Evolutionary conservation across 306 rosid species (phyloP), one percentile per base, ranked within the genome.

Genomic region (Acacia confusa): DNA sequence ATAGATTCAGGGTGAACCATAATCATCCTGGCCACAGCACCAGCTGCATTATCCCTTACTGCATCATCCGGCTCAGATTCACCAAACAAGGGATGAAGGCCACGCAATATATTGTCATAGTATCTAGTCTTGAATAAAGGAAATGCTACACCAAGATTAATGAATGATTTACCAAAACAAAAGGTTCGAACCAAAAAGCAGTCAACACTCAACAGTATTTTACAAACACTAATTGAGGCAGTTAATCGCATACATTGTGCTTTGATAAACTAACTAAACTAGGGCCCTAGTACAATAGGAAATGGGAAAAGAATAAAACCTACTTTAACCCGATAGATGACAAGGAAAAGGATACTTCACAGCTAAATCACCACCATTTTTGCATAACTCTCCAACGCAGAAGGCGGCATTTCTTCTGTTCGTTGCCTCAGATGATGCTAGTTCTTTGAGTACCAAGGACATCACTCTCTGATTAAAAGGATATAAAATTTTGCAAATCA

Each of bases 361-460:
- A 75, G 96, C 85, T 61, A 91, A 85, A 80, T 92, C 98, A 8
- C 90, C 93, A 24, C 99, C 98, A 88, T 93, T 95, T 85, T 89
- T 95, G 83, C 99, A 95, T 76, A 95, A 85, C 90, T 95, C 98
- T 79, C 99, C 99, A 79, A 93, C 99, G 90, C 98, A 96, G 85
- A 96, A 96, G 75, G 99, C 99, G 38, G 99, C 99, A 82, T 96
- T 96, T 88, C 99, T 91, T 82, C 97, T 91, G 86, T 96, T 96
- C 60, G 98, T 96, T 36, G 98, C 90, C 22, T 92, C 98, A 50
- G 97, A 87, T 63, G 99, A 96, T 25, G 85, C 86, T 78, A 96
- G 82, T 85, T 96, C 99, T 88, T 93, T 93, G 71, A 92, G 92
- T 48, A 82, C 94, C 94, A 92, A 73, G 40, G 98, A 92, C 99